Base-by-base conservation (phyloP, 2,329 filamentous ascomycete genomes). In the Diaporthe velutina region DNA sequence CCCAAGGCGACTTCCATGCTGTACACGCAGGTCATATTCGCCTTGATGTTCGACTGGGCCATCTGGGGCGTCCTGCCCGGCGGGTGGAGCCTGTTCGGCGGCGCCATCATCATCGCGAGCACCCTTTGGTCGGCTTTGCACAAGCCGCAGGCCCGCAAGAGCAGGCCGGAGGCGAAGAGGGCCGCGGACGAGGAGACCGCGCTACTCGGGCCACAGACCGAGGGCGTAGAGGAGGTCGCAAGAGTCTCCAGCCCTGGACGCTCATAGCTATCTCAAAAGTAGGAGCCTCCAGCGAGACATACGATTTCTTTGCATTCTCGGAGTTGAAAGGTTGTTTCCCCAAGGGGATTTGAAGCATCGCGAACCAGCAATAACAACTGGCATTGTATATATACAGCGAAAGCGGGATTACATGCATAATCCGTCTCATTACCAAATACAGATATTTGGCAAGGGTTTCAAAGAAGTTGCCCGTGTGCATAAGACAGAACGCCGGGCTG, bases 51-150 rank as follows among this genome's bases (percentile, higher is more conserved):
- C 15, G 85, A 86, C 70, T 81, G 84, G 2, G 77, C 84, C 2
- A 82, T 87, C 33, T 87, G 85, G 85, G 85, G 85, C 25, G 85
- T 83, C 1, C 84, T 81, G 0, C 85, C 85, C 1, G 81, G 84
- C 0, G 71, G 79, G 0, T 79, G 82, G 22, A 86, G 85, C 70
- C 79, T 86, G 8, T 70, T 85, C 2, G 85, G 85, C 0, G 83
- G 84, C 55, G 80, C 76, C 8, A 74, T 87, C 15, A 86, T 87
- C 42, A 85, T 87, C 33, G 82, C 82, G 0, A 84, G 82, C 0
- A 84, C 85, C 1, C 76, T 87, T 35, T 86, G 84, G 84, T 80
- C 86, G 7, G 85, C 82, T 48, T 19, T 86, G 12, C 85, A 86
- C 64, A 86, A 85, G 78, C 82, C 73, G 5, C 19, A 38, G 55